A percentile compares a stretch with the other conserved stretches of the same genome.
These are phyloP conservation scores for Monosporascus sp. DNA, from an alignment of 2,329 filamentous ascomycete genomes.

Conservation along the genomic window DNA sequence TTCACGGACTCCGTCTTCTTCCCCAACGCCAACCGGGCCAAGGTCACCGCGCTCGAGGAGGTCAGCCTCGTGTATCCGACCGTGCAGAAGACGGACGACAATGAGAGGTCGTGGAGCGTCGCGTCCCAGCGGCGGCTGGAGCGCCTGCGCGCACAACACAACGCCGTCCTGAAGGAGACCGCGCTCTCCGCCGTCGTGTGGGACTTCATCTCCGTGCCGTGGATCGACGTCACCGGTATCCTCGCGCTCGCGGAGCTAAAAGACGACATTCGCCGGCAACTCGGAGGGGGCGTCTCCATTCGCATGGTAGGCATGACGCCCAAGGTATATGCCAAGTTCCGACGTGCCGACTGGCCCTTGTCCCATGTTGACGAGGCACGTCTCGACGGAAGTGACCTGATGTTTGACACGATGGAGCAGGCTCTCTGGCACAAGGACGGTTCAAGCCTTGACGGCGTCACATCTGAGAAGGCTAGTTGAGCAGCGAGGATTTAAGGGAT, in stretches of 20 bases:
- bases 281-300: constrained; percentile 21
- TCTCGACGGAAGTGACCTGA: constrained; percentile 16
- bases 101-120: constrained; percentile 25
- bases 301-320: constrained; percentile 19
- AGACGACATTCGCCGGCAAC: constrained; percentile 23
- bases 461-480: constrained; percentile 17
- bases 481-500: neutral
- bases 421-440: constrained; percentile 23
- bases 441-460: constrained; percentile 21
- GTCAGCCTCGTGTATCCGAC: constrained; percentile 25
- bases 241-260: constrained; percentile 25
- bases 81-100: constrained; percentile 14
- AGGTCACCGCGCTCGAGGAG: constrained; percentile 20
- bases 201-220: constrained; percentile 23
- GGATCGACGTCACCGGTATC: constrained; percentile 25
- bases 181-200: constrained; percentile 23
- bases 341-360: constrained; percentile 20
- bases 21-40: constrained; percentile 48
- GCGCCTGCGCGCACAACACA: constrained; percentile 18
- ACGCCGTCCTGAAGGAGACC: constrained; percentile 17
- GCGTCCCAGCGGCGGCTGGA: constrained; percentile 20
- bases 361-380: constrained; percentile 17
- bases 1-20: constrained; percentile 56
- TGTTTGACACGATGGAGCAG: constrained; percentile 22
- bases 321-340: constrained; percentile 18